Evolutionary conservation across 2,329 filamentous ascomycete genomes (phyloP).

Genomic region (Fusarium denticulatum): DNA sequence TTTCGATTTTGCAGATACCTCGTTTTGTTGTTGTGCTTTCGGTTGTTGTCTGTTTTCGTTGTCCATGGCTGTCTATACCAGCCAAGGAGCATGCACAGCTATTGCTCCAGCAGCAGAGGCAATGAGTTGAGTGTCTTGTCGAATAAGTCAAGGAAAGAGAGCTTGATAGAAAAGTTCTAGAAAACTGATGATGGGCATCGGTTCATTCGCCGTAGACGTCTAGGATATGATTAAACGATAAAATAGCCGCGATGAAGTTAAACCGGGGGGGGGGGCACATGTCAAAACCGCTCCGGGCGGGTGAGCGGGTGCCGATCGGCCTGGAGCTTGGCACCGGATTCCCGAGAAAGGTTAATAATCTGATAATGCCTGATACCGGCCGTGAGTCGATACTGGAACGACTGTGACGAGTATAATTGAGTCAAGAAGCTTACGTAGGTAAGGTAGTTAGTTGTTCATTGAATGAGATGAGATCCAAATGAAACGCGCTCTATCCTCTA

Average conservation of each 20-base stretch:
- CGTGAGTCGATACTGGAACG: neutral
- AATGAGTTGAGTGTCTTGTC: neutral
- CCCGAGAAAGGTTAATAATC: slow-evolving; percentile 28
- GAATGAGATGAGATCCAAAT: neutral
- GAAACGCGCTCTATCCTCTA: neutral
- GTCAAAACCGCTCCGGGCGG: slow-evolving; percentile 29
- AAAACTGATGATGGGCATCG: neutral
- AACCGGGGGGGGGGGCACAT: slow-evolving; percentile 28
- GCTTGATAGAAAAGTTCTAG: neutral
- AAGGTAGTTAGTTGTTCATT: neutral
- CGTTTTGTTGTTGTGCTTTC: neutral
- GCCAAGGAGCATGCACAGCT: neutral
- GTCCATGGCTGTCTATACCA: slow-evolving; percentile 17
- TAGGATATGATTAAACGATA: neutral
- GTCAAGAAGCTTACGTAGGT: neutral
- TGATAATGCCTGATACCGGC: slow-evolving; percentile 19
- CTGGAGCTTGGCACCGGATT: slow-evolving; percentile 18
- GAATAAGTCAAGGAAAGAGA: neutral
- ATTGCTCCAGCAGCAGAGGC: neutral
- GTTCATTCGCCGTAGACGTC: neutral
- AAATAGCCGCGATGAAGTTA: slow-evolving; percentile 6
- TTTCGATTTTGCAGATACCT: slow-evolving; percentile 13
- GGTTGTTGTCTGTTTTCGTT: slow-evolving; percentile 7
- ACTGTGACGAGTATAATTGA: neutral
- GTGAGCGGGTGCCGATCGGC: slow-evolving; percentile 42